Base-by-base conservation (phyloP, 208 protist species). In the Wallacemonas sp. region DNA sequence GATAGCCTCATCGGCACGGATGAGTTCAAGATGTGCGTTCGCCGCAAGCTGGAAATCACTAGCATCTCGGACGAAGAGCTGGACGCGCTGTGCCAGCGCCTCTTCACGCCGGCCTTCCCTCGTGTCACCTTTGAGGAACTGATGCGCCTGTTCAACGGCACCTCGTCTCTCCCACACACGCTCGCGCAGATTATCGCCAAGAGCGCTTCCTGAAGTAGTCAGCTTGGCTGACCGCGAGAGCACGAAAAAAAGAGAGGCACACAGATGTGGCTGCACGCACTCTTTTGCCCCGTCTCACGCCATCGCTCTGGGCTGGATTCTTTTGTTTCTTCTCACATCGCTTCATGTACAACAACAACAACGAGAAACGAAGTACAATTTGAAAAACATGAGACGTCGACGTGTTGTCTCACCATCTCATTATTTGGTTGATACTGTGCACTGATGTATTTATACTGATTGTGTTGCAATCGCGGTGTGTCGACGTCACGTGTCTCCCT, bases 11-110 rank as follows among this genome's bases (percentile, higher is more conserved):
- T 98, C 49, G 94, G 92, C 19, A 64, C 76, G 4, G 75, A 89
- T 32, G 91, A 95, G 67, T 95, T 97, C 70, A 88, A 89, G 47
- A 74, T 90, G 65, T 93, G 88, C 48, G 55, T 96, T 23, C 80
- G 73, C 11, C 78, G 80, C 58, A 90, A 90, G 68, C 72, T 97
- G 36, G 63, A 87, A 27, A 61, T 95, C 19, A 64, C 38, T 17
- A 80, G 55, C 33, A 87, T 97, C 26, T 56, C 76, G 11, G 81
- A 88, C 27, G 80, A 70, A 9, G 86, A 97, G 63, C 68, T 96
- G 30, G 76, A 85, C 6, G 87, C 85, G 0, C 77, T 98, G 6
- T 87, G 87, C 34, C 61, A 41, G 2, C 87, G 90, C 38, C 71
- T 97, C 6, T 97, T 96, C 67, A 67, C 90, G 8, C 47, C 39